Base-by-base conservation (phyloP, 768 basidiomycete genomes). In the Hygrocybe coccinea region DNA sequence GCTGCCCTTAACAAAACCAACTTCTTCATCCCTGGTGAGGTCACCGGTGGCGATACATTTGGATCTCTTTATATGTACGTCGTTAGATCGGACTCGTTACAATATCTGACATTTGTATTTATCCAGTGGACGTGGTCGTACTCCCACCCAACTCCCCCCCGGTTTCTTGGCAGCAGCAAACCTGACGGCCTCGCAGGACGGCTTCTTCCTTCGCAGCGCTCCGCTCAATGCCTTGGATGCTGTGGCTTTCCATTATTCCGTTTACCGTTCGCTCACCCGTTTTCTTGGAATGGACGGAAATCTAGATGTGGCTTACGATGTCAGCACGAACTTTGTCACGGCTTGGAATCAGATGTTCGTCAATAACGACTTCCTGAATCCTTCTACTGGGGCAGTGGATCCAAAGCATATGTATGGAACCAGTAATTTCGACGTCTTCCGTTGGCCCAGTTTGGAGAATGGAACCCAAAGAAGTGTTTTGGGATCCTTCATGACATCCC, bases 281-380 rank as follows among this genome's bases (percentile, higher is more conserved):
- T 91, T 94, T 75, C 79, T 95, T 46, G 94, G 93, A 52, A 95
- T 95, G 92, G 94, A 97, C 65, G 94, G 94, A 63, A 95, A 97
- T 67, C 76, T 97, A 34, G 80, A 87, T 58, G 94, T 92, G 52
- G 93, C 91, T 9, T 95, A 87, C 69, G 94, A 97, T 65, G 72
- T 91, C 29, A 78, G 84, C 62, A 70, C 76, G 67, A 91, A 95
- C 71, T 93, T 95, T 63, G 75, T 94, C 71, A 86, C 84, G 0
- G 86, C 91, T 0, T 97, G 93, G 93, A 92, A 94, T 66, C 74
- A 91, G 69, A 92, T 95, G 83, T 87, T 92, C 63, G 84, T 90
- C 63, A 79, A 83, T 68, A 85, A 95, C 64, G 94, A 97, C 64
- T 86, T 95, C 62, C 57, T 95, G 50, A 95, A 95, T 66, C 71